Evolutionary conservation across 768 basidiomycete species (phyloP), one percentile per base, ranked within the genome.

Genomic region (Cystobasidium tubakii): DNA sequence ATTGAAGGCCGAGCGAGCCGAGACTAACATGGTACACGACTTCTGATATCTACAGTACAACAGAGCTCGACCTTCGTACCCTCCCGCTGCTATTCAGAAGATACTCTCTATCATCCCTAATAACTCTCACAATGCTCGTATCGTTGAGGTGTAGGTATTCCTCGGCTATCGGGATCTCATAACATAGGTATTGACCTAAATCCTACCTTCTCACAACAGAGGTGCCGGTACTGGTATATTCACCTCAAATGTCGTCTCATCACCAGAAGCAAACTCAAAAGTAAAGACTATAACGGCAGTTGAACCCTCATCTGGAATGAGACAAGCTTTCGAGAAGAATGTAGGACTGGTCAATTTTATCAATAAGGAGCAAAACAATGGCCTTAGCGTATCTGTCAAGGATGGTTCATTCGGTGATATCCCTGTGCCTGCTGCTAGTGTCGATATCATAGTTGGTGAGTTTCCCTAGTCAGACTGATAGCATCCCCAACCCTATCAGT

Each of bases 261-360:
- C 63, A 53, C 55, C 62, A n/a, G 33, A 62, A 17, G 76, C 55
- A 65, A 69, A 76, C 63, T 75, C 60, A 43, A 76, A 80, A 57
- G 60, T 70, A 76, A 92, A 90, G 33, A 81, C 84, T 57, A 80
- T 94, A 21, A 84, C 84, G 64, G 90, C 90, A 2, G 79, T 93
- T 36, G 94, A 97, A 80, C 94, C 94, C 36, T 80, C 89, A 76
- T 83, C 84, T 55, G 94, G 93, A 33, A 96, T 96, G 94, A 85
- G 93, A 66, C 82, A 84, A 1, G 83, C 85, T 1, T 96, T 92
- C 82, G 78, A 81, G 13, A 83, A 87, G 75, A 85, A 84, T 19
- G 81, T 7, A 33, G 43, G n/a, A 25, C 29, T 67, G 23, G 46
- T 50, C n/a, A 6, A 50, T 4, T 12, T 4, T 12, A 50, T 12